Conservation (phyloP, 352 stramenopile species). For the Aphanomyces astaci region DNA sequence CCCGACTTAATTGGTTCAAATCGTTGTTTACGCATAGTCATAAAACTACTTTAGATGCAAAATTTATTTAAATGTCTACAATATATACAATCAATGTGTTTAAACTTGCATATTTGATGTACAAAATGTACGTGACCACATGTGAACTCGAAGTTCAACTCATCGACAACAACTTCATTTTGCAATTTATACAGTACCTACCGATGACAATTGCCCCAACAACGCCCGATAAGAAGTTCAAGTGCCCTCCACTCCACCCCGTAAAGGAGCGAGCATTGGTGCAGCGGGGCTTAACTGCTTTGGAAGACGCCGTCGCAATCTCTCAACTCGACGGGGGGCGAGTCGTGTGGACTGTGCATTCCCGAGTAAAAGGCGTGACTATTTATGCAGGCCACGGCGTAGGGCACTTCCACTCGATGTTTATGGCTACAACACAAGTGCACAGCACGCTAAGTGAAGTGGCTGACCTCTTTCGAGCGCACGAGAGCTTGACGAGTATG, state of each 20-base stretch:
- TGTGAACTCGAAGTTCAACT: too few species aligned
- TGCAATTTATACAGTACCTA: too few species aligned
- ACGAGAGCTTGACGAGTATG: not conserved
- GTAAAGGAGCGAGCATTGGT: not conserved
- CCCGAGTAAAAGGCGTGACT: not conserved
- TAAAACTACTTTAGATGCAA: too few species aligned
- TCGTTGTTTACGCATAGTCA: too few species aligned
- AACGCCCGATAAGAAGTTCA: not conserved
- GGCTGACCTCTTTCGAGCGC: constrained; percentile 60
- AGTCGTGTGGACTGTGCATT: not conserved
- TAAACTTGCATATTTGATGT: too few species aligned
- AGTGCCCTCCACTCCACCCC: not conserved
- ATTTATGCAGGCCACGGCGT: not conserved
- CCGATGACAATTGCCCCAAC: constrained; percentile 19
- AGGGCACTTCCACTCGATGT: not conserved
- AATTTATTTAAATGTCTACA: too few species aligned
- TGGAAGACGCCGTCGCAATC: not conserved
- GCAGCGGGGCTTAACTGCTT: not conserved
- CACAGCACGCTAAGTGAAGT: constrained; percentile 71
- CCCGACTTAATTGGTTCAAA: too few species aligned
- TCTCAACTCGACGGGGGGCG: not conserved
- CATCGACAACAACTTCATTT: too few species aligned
- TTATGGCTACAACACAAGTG: constrained; percentile 37
- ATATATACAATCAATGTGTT: too few species aligned
- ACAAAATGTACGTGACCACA: too few species aligned